phyloP scores from a whole-genome alignment of 2,329 filamentous ascomycete species.

The Hypoxylon sp. region DNA sequence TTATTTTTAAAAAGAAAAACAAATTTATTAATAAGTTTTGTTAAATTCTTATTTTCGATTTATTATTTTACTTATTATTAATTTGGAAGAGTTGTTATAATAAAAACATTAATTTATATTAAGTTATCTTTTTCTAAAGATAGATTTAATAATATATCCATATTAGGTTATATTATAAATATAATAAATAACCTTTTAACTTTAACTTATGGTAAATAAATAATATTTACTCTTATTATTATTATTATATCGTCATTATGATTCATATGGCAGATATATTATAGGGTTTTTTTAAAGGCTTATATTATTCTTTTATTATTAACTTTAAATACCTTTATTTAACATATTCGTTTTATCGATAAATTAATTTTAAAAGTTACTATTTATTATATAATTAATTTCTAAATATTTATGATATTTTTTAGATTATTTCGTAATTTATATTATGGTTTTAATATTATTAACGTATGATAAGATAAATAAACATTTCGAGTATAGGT shows the following conservation, averaged over 20 bases:
- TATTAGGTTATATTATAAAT: conserved; percentile 7
- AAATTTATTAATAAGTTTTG: conserved; percentile 2
- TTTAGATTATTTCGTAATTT: neutral
- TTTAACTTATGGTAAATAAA: neutral
- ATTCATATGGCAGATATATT: neutral
- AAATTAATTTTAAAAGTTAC: neutral
- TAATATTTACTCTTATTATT: neutral
- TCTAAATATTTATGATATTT: neutral
- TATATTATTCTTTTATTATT: conserved; percentile 1
- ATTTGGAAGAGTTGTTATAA: neutral
- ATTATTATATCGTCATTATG: conserved; percentile 7
- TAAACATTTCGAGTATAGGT: neutral
- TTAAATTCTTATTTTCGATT: neutral
- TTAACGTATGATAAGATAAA: neutral
- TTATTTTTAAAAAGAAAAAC: conserved; percentile 6
- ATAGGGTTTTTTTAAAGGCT: conserved; percentile 2
- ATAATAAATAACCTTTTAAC: too few species aligned
- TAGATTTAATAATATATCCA: conserved; percentile 3
- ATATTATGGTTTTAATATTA: conserved; percentile 7
- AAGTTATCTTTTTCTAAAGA: neutral
- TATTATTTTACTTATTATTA: conserved; percentile 8
- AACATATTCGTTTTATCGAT: neutral
- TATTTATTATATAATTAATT: neutral
- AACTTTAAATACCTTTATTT: neutral
- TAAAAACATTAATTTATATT: conserved; percentile 2